These are phyloP conservation scores for Amanita subjunquillea DNA, from an alignment of 768 basidiomycete species.

Conservation along the genomic window DNA sequence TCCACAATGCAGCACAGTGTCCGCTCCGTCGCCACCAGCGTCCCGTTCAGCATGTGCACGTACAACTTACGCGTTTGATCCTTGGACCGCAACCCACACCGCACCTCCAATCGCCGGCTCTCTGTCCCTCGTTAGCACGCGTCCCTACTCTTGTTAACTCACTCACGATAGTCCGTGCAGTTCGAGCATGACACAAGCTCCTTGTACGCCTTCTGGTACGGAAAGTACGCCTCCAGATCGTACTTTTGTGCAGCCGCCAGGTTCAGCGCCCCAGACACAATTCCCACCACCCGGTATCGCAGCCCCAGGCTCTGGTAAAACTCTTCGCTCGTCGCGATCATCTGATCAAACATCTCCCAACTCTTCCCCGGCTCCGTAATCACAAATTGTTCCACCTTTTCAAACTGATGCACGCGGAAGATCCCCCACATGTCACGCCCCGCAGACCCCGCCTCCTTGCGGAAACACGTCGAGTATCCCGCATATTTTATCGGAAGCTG, in stretches of 20 bases:
- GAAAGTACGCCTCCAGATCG: constrained; percentile 99
- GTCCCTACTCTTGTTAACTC: background rate
- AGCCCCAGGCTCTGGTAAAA: constrained; percentile 95
- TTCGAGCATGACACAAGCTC: constrained; percentile 97
- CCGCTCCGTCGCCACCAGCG: constrained; percentile 93
- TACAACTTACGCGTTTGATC: constrained; percentile 89
- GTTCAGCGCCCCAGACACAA: constrained; percentile 95
- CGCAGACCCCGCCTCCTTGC: constrained; percentile 96
- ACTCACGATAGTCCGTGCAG: constrained; percentile 97
- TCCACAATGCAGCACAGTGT: constrained; percentile 97
- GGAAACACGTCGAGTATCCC: constrained; percentile 92
- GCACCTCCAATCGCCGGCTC: constrained; percentile 84
- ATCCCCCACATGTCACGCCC: constrained; percentile 99
- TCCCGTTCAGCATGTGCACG: constrained; percentile 99
- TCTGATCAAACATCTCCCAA: constrained; percentile 87
- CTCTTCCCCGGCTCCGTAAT: constrained; percentile 92
- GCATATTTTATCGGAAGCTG: constrained; percentile 91
- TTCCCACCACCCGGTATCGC: constrained; percentile 86
- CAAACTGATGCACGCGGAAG: constrained; percentile 99
- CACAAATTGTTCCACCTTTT: constrained; percentile 97
- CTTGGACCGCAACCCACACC: constrained; percentile 85
- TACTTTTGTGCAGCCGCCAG: constrained; percentile 96
- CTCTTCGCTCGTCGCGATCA: constrained; percentile 83
- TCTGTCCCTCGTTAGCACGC: constrained; percentile 38
- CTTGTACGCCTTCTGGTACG: constrained; percentile 93